Evolutionary conservation across 192 early-diverging fungal species (phyloP), one percentile per base, ranked within the genome.

Genomic region (Geranomyces michiganensis): DNA sequence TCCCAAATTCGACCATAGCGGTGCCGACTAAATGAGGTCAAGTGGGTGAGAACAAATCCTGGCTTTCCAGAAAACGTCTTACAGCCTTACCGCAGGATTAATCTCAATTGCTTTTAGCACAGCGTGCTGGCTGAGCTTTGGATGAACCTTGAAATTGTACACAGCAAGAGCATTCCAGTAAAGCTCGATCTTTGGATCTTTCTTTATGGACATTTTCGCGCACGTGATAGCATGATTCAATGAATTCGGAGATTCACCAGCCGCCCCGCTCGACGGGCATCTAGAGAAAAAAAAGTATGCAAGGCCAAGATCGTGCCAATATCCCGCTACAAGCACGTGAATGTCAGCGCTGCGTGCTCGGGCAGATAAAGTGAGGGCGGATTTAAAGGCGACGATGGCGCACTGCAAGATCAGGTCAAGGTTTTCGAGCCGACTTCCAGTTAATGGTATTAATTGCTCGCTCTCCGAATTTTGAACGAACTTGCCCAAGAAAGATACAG

Each of bases 1-100:
- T 6, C 93, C 96, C 36, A 94, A 80, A 75, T 94, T 95, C 0
- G 87, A 84, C 94, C 94, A 97, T 9, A 90, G 78, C 21, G 82
- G 65, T 0, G 87, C 80, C 62, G 73, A 68, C 88, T 90, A 49
- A 31, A 61, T 30, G 56, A 19, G 9, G n/a, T 30, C 22, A 26
- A 29, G 30, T 2, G 17, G 32, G 36, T 64, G 7, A 46, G 31
- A 26, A 27, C 26, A 24, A 19, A 26, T 4, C 7, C 6, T 24
- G 26, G 51, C 6, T 15, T n/a, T 32, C 24, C 19, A 17, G 3
- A 8, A 26, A 6, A 60, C 26, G 58, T 26, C 4, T 19, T 26
- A 17, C 22, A 29, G 7, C 17, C 72, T 53, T 83, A 92, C 91
- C 84, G 85, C 79, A 6, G 87, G 72, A 53, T 91, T 87, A 51